Evolutionary conservation across 352 stramenopile species (phyloP), one percentile per base, ranked within the genome.

Genomic region (Phytophthora podocarpi): DNA sequence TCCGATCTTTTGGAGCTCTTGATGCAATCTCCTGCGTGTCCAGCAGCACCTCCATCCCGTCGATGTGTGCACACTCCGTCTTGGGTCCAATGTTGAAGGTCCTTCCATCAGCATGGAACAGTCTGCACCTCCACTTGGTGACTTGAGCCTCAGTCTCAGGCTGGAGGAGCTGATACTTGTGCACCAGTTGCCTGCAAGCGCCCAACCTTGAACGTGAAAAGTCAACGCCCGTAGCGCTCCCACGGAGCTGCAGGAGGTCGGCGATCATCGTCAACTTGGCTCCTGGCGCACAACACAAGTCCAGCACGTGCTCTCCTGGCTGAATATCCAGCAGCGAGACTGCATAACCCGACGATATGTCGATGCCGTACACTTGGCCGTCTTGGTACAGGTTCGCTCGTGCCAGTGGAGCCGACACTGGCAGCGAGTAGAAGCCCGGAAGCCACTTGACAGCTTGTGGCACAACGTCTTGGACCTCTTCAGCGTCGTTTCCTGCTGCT

Each of bases 261-360:
- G 90, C 87, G 48, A 98, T 91, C 78, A 94, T 91, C 30, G 84
- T 89, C n/a, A 98, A 70, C 43, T 98, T 98, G 24, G 91, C 78
- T 10, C 96, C 94, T 12, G 96, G 96, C 45, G 88, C 91, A 56
- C 91, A 98, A 68, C 96, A 99, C 51, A 98, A 70, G 77, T 99
- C 95, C 34, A 99, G 74, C 6, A 98, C 86, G 41, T 96, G 80
- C 20, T 94, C 78, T 48, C 87, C 80, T 64, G 84, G 85, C 26
- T 76, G 60, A 9, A 89, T 51, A 40, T 80, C 61, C 16, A 97
- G 66, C 30, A 88, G 64, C 12, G 60, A 72, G 8, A 93, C 84
- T 0, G 85, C 86, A 40, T 78, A 91, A 5, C 84, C 89, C 0
- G 85, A 95, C 15, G 87, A 90, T 9, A 85, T 80, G 46, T 96